Base-by-base conservation (phyloP, 805 yeast genomes). In the Kurtzmaniella fragi region DNA sequence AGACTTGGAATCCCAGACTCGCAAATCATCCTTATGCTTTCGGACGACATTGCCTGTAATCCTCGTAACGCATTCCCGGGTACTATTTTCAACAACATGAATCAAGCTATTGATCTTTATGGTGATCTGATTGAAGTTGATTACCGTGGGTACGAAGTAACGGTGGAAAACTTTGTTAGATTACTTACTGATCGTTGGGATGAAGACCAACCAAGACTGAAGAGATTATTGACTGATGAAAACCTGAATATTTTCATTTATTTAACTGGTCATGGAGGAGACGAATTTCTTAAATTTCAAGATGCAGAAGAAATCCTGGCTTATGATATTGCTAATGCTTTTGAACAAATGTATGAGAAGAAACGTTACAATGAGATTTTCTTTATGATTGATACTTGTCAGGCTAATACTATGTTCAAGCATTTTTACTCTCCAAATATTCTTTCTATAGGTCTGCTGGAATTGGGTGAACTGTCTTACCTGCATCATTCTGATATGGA, bases 211-310 rank as follows among this genome's bases (percentile, higher is more conserved):
- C 98, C 99, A 3, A 73, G 95, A 45, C 84, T 95, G 11, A 93
- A 93, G 62, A 71, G 98, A 47, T 68, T 93, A 34, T 65, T 90
- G 43, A 88, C 98, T 0, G 98, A 93, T 66, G 97, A 90, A 57
- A 81, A 88, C 57, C 86, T 96, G 25, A 93, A 93, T 59, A 88
- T 93, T 37, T 86, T 93, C 61, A 84, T 93, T 20, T 93, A 93
- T 59, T 73, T 93, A 80, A 93, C 99, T 1, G 99, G 99, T 17
- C 99, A 93, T 61, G 99, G 99, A 17, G 99, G 99, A 38, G 88
- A 90, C 53, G 98, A 93, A 61, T 93, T 93, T 61, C 74, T 93
- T 52, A 93, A 93, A 62, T 93, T 93, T 61, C 99, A 93, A 65
- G 99, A 93, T 57, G 96, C 98, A 9, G 99, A 93, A 59, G 99